These are phyloP conservation scores for Rutstroemia sydowiana DNA, from an alignment of 2,329 filamentous ascomycete species.

Conservation along the genomic window DNA sequence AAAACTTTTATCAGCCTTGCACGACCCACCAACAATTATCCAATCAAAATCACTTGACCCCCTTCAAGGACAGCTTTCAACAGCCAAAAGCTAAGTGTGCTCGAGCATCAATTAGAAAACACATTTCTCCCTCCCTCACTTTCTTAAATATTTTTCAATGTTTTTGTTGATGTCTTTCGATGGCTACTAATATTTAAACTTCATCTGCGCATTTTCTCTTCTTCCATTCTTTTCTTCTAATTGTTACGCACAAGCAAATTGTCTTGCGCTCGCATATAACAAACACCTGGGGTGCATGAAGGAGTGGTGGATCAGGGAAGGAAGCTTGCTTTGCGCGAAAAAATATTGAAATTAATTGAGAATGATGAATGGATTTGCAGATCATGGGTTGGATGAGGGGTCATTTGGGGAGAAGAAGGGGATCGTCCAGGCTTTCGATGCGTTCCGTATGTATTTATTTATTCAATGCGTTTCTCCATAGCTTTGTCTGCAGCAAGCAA, in stretches of 20 bases:
- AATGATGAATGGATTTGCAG: conserved; percentile 67
- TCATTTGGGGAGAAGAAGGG: conserved; percentile 67
- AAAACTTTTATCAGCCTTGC: background rate
- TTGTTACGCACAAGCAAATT: background rate
- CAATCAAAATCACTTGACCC: background rate
- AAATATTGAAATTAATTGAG: background rate
- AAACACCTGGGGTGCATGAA: background rate
- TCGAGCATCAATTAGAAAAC: background rate
- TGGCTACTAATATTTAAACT: background rate
- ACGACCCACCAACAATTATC: background rate
- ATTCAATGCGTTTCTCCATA: background rate
- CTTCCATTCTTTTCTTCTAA: background rate
- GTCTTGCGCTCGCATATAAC: background rate
- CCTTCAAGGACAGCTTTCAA: conserved; percentile 1
- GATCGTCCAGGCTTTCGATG: conserved; percentile 84
- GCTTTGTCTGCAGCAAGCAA: background rate
- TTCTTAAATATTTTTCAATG: background rate
- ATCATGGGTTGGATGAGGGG: conserved; percentile 66
- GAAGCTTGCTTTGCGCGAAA: background rate
- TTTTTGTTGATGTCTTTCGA: background rate
- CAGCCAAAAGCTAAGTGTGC: background rate
- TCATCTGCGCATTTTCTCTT: background rate
- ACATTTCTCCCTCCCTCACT: background rate
- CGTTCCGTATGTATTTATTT: conserved; percentile 66
- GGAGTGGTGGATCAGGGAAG: background rate